Evolutionary conservation across 2,329 filamentous ascomycete genomes (phyloP), one percentile per base, ranked within the genome.

Genomic region (Chrysoporthe cubensis): DNA sequence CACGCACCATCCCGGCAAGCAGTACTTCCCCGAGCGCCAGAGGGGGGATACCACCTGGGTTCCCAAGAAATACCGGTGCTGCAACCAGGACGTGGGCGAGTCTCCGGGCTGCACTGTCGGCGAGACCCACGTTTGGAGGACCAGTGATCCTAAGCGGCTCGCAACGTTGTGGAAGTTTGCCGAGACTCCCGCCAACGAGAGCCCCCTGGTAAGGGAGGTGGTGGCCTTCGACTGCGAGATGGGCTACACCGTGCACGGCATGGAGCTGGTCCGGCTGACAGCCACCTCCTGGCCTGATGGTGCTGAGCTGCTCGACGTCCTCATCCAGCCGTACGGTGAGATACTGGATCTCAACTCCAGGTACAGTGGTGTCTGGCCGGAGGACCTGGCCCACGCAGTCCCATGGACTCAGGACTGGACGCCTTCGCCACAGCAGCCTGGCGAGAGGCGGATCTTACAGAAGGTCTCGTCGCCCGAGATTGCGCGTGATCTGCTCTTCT

Each of bases 181-280:
- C 66, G 80, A 87, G 70, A 98, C 96, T 0, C 94, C 94, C 0
- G 79, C 83, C 14, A 94, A 93, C 71, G 77, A 81, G 1, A 73
- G 79, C 2, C 83, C 81, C 1, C 80, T 82, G 0, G 74, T 78
- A 1, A 80, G 85, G 64, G 86, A 87, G 46, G 92, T 91, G 2
- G 88, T 98, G 13, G 91, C 89, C 71, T 95, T 99, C 74, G 96
- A 99, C 77, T 98, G 96, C 74, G 96, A 99, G 76, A 99, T 99
- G 96, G 93, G 92, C 4, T 98, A 97, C 76, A 99, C 96, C 0
- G 92, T 92, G 0, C 79, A 91, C 62, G 96, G 96, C 0, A 82
- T 98, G 71, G 96, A 99, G 77, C 85, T 99, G 21, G 90, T 98
- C 66, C 92, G 96, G 9, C 79, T 99, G 3, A 98, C 96, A 0